phyloP scores from a whole-genome alignment of 129 eudicot genomes.

The Escallonia herrerae region DNA sequence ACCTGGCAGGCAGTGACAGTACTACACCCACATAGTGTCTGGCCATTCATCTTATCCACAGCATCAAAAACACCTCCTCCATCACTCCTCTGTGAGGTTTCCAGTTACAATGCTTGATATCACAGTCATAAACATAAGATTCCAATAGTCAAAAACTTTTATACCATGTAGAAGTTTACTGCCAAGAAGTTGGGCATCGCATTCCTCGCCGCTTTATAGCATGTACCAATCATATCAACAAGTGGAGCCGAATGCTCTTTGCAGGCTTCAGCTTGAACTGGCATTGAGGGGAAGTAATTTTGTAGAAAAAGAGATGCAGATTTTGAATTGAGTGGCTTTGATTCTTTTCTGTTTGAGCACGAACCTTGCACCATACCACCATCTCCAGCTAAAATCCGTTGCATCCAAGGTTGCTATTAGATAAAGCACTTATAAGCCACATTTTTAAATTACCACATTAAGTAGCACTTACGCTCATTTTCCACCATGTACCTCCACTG shows the following conservation, averaged over 20 bases:
- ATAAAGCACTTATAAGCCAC: not conserved
- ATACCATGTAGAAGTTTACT: slow-evolving; percentile 96
- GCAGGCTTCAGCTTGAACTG: slow-evolving; percentile 82
- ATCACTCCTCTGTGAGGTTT: slow-evolving; percentile 70
- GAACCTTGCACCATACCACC: slow-evolving; percentile 77
- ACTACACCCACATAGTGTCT: slow-evolving; percentile 73
- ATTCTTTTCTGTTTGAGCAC: slow-evolving; percentile 84
- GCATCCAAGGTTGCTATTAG: slow-evolving; percentile 7
- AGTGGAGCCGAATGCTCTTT: slow-evolving; percentile 83
- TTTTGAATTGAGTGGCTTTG: slow-evolving; percentile 75
- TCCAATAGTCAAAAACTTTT: not conserved
- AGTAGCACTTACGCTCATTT: slow-evolving; percentile 63
- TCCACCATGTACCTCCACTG: slow-evolving; percentile 98
- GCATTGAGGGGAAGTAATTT: slow-evolving; percentile 84
- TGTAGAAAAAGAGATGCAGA: slow-evolving; percentile 73
- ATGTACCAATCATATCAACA: slow-evolving; percentile 60
- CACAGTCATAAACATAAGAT: not conserved
- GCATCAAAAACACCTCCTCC: slow-evolving; percentile 92
- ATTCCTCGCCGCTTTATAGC: slow-evolving; percentile 83
- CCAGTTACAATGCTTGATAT: slow-evolving; percentile 1
- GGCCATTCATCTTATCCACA: slow-evolving; percentile 92
- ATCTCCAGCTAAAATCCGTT: slow-evolving; percentile 82
- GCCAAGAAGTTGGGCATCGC: slow-evolving; percentile 86
- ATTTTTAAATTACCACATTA: not conserved
- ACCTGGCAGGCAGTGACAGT: slow-evolving; percentile 92